Evolutionary conservation across 768 basidiomycete genomes (phyloP), one percentile per base, ranked within the genome.

Genomic region (Daedaleopsis nitida): DNA sequence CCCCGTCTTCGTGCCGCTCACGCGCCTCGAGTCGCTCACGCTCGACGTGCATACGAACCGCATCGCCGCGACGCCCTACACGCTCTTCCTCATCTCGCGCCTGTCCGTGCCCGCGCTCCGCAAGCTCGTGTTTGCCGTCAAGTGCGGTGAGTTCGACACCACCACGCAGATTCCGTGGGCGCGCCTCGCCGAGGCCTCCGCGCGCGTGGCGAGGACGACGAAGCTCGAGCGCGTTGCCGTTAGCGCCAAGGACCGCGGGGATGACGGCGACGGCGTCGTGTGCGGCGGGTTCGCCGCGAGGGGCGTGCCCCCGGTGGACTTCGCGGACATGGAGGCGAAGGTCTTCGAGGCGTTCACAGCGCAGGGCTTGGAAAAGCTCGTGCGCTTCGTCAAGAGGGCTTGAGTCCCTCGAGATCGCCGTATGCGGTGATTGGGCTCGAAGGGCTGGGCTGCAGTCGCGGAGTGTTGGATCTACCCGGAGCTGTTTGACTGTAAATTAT

Each of bases 51-150:
- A 53, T 47, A 62, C 61, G 37, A 35, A 38, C 8, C 61, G 61
- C 19, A 44, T 58, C 57, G 53, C 57, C 37, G 52, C 42, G 34
- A 44, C 58, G 5, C 61, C 61, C 3, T 62, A 58, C 52, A 58
- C 52, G 27, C 61, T 62, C 21, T 50, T 50, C 45, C 38, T 62
- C 16, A 56, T 62, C 42, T 37, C 52, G 21, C 56, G 48, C 24
- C 61, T 62, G 12, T 44, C 56, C 24, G 61, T 52, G 14, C 57
- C 56, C 57, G 61, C 61, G 56, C 61, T 62, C 16, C 61, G 52
- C 56, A 42, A 44, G 21, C 57, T 62, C 37, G 34, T 44, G 8
- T 58, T 62, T 39, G 52, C 56, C 13, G 57, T 62, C 52, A 49
- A 54, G 24, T 54, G 52, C 52, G 52, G 57, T 27, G 61, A 58